Evolutionary conservation across 768 basidiomycete species (phyloP).

Genomic region (Termitomyces sp.): DNA sequence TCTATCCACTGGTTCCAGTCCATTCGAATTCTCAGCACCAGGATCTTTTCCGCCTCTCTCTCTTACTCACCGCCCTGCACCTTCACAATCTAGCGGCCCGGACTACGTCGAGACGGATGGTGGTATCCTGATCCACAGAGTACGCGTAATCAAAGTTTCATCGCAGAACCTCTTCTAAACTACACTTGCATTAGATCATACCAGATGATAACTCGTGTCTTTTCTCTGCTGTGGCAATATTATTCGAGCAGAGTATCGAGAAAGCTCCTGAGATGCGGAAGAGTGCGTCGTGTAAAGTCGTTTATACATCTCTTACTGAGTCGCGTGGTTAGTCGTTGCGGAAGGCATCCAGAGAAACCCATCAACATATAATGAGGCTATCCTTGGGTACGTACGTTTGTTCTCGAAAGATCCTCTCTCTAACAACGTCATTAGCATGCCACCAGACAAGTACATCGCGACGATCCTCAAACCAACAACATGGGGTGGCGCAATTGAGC

Average conservation of each 20-base stretch:
- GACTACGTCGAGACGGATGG: conserved; percentile 61
- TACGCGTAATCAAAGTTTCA: conserved; percentile 22
- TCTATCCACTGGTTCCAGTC: conserved; percentile 8
- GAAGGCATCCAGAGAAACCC: conserved; percentile 73
- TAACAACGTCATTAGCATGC: conserved; percentile 26
- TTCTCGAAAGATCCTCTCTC: not conserved
- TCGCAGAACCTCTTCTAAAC: not conserved
- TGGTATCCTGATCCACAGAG: conserved; percentile 71
- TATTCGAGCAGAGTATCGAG: conserved; percentile 81
- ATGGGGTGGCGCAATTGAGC: conserved; percentile 97
- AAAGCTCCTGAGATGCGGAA: conserved; percentile 69
- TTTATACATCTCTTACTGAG: not conserved
- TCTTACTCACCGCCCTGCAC: conserved; percentile 3
- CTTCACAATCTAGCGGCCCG: conserved; percentile 31
- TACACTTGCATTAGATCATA: conserved; percentile 38
- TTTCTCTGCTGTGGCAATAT: conserved; percentile 80
- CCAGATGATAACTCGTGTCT: conserved; percentile 98
- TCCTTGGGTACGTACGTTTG: conserved; percentile 65
- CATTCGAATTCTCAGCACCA: not conserved
- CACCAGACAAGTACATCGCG: conserved; percentile 69
- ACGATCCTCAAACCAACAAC: conserved; percentile 76
- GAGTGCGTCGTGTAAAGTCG: conserved; percentile 41
- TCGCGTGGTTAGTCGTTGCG: conserved; percentile 62
- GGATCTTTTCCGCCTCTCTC: not conserved
- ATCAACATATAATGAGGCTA: conserved; percentile 75